Percentiles rank a stretch among this genome's conserved stretches.
phyloP scores from a whole-genome alignment of 441 rosid species.

The Gossypium trilobum region DNA sequence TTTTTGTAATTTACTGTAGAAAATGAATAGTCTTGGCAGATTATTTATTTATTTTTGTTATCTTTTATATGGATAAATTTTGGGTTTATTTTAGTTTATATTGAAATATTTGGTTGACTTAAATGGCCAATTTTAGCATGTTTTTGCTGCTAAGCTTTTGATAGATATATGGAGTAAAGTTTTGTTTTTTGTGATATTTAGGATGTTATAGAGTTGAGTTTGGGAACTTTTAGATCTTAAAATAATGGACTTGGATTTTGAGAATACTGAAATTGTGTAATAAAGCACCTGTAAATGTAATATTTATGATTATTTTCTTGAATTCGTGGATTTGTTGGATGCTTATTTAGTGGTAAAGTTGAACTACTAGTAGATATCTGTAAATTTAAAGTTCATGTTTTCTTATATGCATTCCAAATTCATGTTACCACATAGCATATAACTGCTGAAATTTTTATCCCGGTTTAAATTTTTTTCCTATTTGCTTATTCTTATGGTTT shows the following conservation, averaged over 20 bases:
- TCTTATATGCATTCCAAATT: no score
- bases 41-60: background rate
- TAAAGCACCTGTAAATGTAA: background rate
- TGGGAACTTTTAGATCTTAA: background rate
- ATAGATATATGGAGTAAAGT: no score
- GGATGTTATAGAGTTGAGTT: background rate
- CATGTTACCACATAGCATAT: no score
- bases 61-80: background rate
- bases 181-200: no score
- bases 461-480: no score
- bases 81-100: background rate
- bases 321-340: background rate
- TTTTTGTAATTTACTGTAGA: slow-evolving; percentile 6
- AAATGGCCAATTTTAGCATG: slow-evolving; percentile 1
- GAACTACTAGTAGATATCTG: background rate
- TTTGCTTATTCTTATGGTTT: background rate
- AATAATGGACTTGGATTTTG: no score
- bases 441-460: no score
- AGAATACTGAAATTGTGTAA: background rate
- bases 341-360: background rate
- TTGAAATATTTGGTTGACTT: slow-evolving; percentile 17
- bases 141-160: background rate
- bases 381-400: no score
- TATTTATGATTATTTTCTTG: no score
- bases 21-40: background rate